Evolutionary conservation across 1,284 basidiomycete species (phyloP), one percentile per base, ranked within the genome.

Genomic region (Leccinum angustisporum): DNA sequence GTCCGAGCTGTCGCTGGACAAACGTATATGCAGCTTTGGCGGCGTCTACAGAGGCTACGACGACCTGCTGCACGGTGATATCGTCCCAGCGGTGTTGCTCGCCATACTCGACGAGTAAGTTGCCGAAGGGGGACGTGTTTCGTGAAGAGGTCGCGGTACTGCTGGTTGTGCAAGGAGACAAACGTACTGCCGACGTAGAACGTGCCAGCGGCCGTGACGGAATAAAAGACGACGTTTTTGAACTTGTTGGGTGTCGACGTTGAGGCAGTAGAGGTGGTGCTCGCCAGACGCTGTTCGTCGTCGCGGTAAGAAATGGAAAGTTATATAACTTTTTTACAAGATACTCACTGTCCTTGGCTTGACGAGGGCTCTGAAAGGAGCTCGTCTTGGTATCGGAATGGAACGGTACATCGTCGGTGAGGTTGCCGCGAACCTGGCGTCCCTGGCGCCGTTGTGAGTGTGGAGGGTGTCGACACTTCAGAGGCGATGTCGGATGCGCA

Each of bases 111-210:
- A 96, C 81, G 72, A 97, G 82, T 25, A 81, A 72, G 68, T 91
- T 84, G 50, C 89, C 95, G 33, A 89, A n/a, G 78, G 4, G 94
- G 94, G 55, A 94, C 87, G 63, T 85, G 80, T 70, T 91, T 87
- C 16, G 9, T 40, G 38, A 40, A 40, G 38, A 40, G 82, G 69
- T 94, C 87, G 73, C 89, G 86, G 79, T 92, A 93, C 5, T 80
- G 75, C 66, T 87, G 86, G 72, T 84, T 87, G 69, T 88, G 83
- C 80, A 89, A 88, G 25, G 91, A 85, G 64, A 86, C 79, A 71
- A 92, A 91, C 21, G 87, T 81, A 76, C 90, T 91, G 61, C 87
- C 87, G 65, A 87, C 79, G 78, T 94, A 95, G 78, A 93, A 92
- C n/a, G 87, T 84, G 51, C 85, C 83, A n/a, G 84, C 83, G 8